Evolutionary conservation across 345 rosid species (phyloP).

Genomic region (Arabis hirsuta): DNA sequence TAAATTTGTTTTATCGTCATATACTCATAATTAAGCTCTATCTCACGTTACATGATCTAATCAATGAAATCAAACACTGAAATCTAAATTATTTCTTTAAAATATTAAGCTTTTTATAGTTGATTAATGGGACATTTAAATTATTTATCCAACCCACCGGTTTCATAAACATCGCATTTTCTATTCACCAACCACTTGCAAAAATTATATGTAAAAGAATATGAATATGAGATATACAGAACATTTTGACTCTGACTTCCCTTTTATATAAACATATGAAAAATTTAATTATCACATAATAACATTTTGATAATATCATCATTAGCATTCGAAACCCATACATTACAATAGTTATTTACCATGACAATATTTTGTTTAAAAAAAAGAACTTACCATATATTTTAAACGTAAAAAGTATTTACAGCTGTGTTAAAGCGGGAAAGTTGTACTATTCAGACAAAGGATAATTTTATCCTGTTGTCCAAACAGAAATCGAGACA

Average conservation of each 20-base stretch:
- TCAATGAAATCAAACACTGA: conserved; percentile 3
- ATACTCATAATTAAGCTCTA: neutral
- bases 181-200: conserved; percentile 27
- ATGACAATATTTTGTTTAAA: neutral
- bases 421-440: conserved; percentile 24
- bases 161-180: neutral
- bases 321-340: neutral
- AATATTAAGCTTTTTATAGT: neutral
- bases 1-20: neutral
- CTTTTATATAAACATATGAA: neutral
- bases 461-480: neutral
- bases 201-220: neutral
- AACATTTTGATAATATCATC: neutral
- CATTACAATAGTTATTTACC: neutral
- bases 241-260: conserved; percentile 12
- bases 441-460: neutral
- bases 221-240: no score
- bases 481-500: conserved; percentile 29
- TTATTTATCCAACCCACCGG: conserved; percentile 9
- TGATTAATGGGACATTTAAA: neutral
- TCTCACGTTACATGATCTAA: conserved; percentile 5
- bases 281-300: conserved; percentile 14
- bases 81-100: neutral
- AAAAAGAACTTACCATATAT: neutral
- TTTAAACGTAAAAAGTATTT: neutral